Evolutionary conservation across 2,329 filamentous ascomycete genomes (phyloP).

Genomic region (Exophiala bonariae): DNA sequence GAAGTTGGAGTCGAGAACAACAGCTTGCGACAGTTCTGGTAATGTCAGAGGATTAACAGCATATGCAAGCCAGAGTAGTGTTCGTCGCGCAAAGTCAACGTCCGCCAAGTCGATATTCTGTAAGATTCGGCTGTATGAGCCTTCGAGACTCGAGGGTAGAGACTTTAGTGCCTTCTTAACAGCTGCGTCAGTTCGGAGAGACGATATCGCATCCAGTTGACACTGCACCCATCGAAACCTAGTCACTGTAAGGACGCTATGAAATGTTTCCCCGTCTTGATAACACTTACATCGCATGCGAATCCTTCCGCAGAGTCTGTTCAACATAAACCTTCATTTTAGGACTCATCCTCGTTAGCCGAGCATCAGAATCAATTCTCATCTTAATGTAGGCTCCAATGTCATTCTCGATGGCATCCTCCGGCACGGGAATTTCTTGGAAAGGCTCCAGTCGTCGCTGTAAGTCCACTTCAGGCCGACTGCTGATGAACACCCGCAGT

Average conservation of each 20-base stretch:
- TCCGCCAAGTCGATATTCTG: constrained; percentile 16
- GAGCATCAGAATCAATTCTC: constrained; percentile 11
- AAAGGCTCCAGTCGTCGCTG: constrained; percentile 10
- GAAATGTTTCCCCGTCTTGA: too few relatives aligned
- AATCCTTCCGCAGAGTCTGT: constrained; percentile 8
- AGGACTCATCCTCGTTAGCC: constrained; percentile 15
- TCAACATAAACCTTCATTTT: constrained; percentile 19
- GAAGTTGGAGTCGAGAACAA: constrained; percentile 20
- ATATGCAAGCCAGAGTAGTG: constrained; percentile 22
- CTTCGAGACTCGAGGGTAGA: constrained; percentile 20
- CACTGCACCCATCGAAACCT: constrained; percentile 28
- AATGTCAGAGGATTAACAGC: constrained; percentile 17
- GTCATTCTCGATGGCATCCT: constrained; percentile 13
- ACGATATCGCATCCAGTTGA: constrained; percentile 22
- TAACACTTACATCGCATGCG: constrained; percentile 19
- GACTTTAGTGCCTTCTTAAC: constrained; percentile 16
- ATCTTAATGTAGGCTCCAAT: constrained; percentile 18
- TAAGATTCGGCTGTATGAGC: constrained; percentile 20
- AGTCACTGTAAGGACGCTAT: too few relatives aligned
- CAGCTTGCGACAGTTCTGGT: constrained; percentile 22
- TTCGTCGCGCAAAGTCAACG: constrained; percentile 12
- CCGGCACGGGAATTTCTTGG: constrained; percentile 12
- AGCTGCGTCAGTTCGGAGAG: constrained; percentile 16
- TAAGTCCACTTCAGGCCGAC: constrained; percentile 16
- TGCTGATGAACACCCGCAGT: constrained; percentile 18